Evolutionary conservation across 306 rosid genomes (phyloP).

Genomic region (Quercus bicolor): DNA sequence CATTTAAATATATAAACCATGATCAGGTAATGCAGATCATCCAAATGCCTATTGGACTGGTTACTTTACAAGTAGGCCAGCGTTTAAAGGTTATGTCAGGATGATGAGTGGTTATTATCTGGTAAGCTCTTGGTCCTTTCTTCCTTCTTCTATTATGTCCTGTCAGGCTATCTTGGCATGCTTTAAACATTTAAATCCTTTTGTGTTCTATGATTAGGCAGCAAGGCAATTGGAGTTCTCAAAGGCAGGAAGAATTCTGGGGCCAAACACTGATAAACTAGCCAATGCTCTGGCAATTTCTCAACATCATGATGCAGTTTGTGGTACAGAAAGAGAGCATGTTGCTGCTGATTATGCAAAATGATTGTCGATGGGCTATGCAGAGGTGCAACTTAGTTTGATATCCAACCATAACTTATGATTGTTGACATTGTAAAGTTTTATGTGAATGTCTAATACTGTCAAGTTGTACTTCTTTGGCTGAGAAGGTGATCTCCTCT

Average conservation of each 20-base stretch:
- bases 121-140: constrained; percentile 39
- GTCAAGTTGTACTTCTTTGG: constrained; percentile 32
- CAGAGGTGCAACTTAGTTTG: constrained; percentile 36
- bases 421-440: constrained; percentile 19
- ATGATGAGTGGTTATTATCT: constrained; percentile 64
- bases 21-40: constrained; percentile 70
- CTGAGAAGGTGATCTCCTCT: constrained; percentile 64
- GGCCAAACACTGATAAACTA: constrained; percentile 64
- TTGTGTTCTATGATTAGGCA: constrained; percentile 49
- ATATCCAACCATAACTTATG: neutral
- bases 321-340: constrained; percentile 78
- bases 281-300: constrained; percentile 83
- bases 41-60: constrained; percentile 93
- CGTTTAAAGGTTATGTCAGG: constrained; percentile 77
- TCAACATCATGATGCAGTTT: constrained; percentile 89
- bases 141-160: neutral
- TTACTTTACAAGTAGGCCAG: constrained; percentile 84
- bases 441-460: neutral
- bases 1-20: constrained; percentile 1
- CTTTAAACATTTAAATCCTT: neutral
- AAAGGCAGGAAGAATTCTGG: constrained; percentile 55
- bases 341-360: constrained; percentile 81
- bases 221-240: constrained; percentile 76
- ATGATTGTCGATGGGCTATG: constrained; percentile 51
- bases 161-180: neutral